phyloP scores from a whole-genome alignment of 768 basidiomycete species.

The Dacryopinax primogenitus region DNA sequence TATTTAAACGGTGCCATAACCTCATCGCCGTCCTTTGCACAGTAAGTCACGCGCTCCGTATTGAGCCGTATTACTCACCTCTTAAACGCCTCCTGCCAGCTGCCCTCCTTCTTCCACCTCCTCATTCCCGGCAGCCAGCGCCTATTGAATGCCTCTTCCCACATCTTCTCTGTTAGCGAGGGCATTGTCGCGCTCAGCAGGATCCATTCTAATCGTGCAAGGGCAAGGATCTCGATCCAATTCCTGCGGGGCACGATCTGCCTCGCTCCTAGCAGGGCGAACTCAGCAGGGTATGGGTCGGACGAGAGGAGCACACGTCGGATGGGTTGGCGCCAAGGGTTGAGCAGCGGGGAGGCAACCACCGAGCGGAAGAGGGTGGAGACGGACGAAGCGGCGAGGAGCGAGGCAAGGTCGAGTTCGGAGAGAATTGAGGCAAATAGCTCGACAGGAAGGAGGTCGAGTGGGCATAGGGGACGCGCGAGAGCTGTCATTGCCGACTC shows the following conservation, averaged over 20 bases:
- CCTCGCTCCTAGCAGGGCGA: slow-evolving; percentile 51
- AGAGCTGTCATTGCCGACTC: neutral
- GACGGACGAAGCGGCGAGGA: slow-evolving; percentile 46
- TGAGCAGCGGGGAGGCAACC: slow-evolving; percentile 28
- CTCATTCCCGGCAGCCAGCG: slow-evolving; percentile 67
- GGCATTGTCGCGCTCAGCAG: slow-evolving; percentile 58
- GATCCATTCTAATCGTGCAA: slow-evolving; percentile 49
- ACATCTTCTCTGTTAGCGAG: slow-evolving; percentile 49
- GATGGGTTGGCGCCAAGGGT: slow-evolving; percentile 57
- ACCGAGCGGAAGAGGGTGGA: slow-evolving; percentile 47
- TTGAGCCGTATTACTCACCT: slow-evolving; percentile 35
- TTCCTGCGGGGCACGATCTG: slow-evolving; percentile 58
- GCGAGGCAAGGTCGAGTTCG: slow-evolving; percentile 50
- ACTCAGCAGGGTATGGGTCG: slow-evolving; percentile 35
- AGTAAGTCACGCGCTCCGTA: neutral
- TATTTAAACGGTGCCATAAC: slow-evolving; percentile 54
- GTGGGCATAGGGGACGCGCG: slow-evolving; percentile 12
- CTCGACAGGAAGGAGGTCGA: slow-evolving; percentile 50
- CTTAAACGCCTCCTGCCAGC: slow-evolving; percentile 53
- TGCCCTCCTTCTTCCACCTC: slow-evolving; percentile 49
- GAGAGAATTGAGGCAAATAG: slow-evolving; percentile 58
- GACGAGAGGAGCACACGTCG: slow-evolving; percentile 37
- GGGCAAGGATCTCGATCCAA: slow-evolving; percentile 62
- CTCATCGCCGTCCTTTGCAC: slow-evolving; percentile 44
- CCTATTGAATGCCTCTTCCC: slow-evolving; percentile 60